Conservation (phyloP, 1,284 basidiomycete species). For the Boletus mariae region DNA sequence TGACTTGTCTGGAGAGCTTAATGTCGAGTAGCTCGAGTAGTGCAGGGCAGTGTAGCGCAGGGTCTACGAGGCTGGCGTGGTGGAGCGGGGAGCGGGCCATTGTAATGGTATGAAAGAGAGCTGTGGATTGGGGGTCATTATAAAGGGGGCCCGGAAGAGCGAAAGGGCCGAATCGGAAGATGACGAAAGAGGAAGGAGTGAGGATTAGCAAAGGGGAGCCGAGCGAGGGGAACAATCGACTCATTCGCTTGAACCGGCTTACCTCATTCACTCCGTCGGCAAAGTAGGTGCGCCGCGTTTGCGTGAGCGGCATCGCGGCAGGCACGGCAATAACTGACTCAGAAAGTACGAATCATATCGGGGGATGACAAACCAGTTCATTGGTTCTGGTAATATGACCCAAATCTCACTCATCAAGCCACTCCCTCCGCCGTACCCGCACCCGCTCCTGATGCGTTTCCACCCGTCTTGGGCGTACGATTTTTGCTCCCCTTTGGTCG, state of each 20-base stretch:
- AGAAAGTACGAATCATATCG: neutral
- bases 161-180: conserved; percentile 33
- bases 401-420: conserved; percentile 1
- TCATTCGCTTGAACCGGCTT: conserved; percentile 8
- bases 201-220: conserved; percentile 31
- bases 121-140: conserved; percentile 21
- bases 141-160: conserved; percentile 30
- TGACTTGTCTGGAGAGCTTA: conserved; percentile 54
- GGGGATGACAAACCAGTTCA: neutral
- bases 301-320: neutral
- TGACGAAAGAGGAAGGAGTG: conserved; percentile 26
- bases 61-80: conserved; percentile 60
- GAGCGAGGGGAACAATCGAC: conserved; percentile 5
- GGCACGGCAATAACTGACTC: neutral
- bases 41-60: conserved; percentile 55
- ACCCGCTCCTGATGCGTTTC: conserved; percentile 10
- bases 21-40: conserved; percentile 61
- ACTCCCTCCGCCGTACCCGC: conserved; percentile 9
- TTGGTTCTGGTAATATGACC: neutral
- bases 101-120: neutral
- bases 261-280: conserved; percentile 6
- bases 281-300: neutral
- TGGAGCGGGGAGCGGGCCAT: conserved; percentile 44
- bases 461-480: conserved; percentile 20
- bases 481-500: conserved; percentile 43